Evolutionary conservation across 1,284 basidiomycete species (phyloP), one percentile per base, ranked within the genome.

Genomic region (Coniferiporia sulphurascens): DNA sequence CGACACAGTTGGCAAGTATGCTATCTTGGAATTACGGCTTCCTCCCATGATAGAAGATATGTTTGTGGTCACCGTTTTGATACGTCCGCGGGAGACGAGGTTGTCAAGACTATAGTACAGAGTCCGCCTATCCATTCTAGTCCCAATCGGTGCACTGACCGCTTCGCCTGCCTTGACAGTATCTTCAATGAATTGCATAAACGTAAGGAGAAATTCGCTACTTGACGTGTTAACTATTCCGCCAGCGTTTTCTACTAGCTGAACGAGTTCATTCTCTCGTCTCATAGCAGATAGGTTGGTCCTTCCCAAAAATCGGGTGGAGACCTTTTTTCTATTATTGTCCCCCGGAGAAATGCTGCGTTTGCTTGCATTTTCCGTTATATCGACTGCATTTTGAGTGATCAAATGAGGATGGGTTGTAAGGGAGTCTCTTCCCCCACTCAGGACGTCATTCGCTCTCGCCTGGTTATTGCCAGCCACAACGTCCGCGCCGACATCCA

Each of bases 221-320:
- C 80, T 78, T 62, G 84, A 82, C 19, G 80, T 75, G 65, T 86
- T 86, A 38, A 79, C 72, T 36, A 91, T 82, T 0, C 89, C 89
- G 5, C 85, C 84, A 58, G 80, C 72, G 36, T 75, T 76, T 62
- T 84, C 77, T 13, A 92, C 71, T 10, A 91, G 76, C 35, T 80
- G 82, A 50, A 83, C 69, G 48, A 91, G 71, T 70, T 92, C 90
- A 63, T 87, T 90, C 72, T 91, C 87, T 27, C 90, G 81, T 9
- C 89, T 84, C 27, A 88, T 73, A 62, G 85, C 80, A 12, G 89
- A 87, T 13, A 92, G 81, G 64, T 91, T 92, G 49, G 82, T 75
- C 64, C 73, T 80, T 9, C 71, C 66, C 17, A 74, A 36, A 12
- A 44, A 46, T 9, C 34, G 74, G n/a, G 65, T 67, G 41, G 43